These are phyloP conservation scores for Macadamia integrifolia DNA, from an alignment of 164 flowering plant genomes.

Conservation along the genomic window DNA sequence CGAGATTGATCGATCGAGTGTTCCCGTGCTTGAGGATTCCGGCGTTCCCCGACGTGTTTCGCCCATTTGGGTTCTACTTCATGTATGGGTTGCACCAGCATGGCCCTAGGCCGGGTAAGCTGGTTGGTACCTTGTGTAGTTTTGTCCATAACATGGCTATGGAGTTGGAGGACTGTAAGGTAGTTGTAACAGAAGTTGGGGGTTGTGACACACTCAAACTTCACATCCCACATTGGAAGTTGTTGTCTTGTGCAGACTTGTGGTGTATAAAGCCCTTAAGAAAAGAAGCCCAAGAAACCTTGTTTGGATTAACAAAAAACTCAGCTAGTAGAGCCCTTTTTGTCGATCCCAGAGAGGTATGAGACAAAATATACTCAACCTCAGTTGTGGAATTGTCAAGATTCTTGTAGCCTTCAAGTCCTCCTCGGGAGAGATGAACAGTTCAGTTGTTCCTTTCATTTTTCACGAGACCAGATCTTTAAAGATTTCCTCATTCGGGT, in stretches of 20 bases:
- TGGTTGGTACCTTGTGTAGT: conserved; percentile 37
- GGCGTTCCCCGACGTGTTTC: conserved; percentile 37
- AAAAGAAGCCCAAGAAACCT: conserved; percentile 9
- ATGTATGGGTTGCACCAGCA: conserved; percentile 51
- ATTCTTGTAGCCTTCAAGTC: too few species aligned
- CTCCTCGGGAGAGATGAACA: too few species aligned
- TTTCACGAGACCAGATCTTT: too few species aligned
- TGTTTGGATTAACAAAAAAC: conserved; percentile 21
- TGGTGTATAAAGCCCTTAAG: conserved; percentile 64
- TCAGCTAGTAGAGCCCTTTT: conserved; percentile 38
- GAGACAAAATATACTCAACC: conserved; percentile 1
- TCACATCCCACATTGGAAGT: conserved; percentile 56
- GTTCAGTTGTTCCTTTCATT: too few species aligned
- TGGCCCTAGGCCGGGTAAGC: conserved; percentile 37
- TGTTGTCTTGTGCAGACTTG: conserved; percentile 51
- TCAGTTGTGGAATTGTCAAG: too few species aligned
- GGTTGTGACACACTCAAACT: conserved; percentile 26
- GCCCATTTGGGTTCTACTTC: conserved; percentile 59
- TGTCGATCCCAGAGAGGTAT: conserved; percentile 80
- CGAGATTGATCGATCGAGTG: conserved; percentile 23
- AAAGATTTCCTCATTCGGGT: too few species aligned
- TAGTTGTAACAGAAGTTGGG: conserved; percentile 51
- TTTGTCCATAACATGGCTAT: conserved; percentile 55
- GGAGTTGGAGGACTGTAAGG: conserved; percentile 29
- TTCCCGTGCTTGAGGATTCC: conserved; percentile 46